A percentile compares a stretch with the other conserved stretches of the same genome.
Evolutionary conservation across 345 rosid genomes (phyloP).

Genomic region (Sisymbrium altissimum): DNA sequence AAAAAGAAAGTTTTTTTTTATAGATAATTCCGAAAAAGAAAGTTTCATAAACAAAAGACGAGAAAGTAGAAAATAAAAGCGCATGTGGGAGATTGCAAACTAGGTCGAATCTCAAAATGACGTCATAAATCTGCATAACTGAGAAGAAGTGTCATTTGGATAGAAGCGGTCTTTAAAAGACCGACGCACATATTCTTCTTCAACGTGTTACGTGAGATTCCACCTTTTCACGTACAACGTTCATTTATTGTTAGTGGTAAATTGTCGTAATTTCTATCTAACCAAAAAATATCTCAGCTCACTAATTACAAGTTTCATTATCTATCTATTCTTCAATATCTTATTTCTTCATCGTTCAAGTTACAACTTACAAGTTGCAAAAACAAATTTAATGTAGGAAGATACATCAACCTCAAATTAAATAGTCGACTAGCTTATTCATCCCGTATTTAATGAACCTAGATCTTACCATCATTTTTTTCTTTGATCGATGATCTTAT

Average conservation of each 20-base stretch:
- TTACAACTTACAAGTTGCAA: background rate
- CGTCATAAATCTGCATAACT: conserved; percentile 22
- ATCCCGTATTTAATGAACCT: too few relatives aligned
- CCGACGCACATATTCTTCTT: conserved; percentile 28
- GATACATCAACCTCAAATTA: background rate
- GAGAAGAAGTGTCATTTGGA: conserved; percentile 28
- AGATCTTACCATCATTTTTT: too few relatives aligned
- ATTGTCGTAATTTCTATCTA: background rate
- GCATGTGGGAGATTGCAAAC: background rate
- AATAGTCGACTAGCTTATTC: too few relatives aligned
- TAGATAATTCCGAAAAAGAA: too few relatives aligned
- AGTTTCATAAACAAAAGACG: background rate
- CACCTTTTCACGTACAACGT: background rate
- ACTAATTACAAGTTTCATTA: background rate
- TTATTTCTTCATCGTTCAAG: too few relatives aligned
- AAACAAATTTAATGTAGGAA: background rate
- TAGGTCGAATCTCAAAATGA: conserved; percentile 6
- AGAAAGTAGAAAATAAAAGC: background rate
- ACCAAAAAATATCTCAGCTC: conserved; percentile 2
- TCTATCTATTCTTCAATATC: background rate
- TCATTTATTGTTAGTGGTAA: background rate
- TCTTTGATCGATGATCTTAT: too few relatives aligned
- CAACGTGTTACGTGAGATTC: conserved; percentile 17
- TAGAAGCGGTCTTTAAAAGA: too few relatives aligned
- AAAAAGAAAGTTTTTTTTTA: too few relatives aligned